Conservation (phyloP, 331 rosid genomes). For the Acacia pycnantha region DNA sequence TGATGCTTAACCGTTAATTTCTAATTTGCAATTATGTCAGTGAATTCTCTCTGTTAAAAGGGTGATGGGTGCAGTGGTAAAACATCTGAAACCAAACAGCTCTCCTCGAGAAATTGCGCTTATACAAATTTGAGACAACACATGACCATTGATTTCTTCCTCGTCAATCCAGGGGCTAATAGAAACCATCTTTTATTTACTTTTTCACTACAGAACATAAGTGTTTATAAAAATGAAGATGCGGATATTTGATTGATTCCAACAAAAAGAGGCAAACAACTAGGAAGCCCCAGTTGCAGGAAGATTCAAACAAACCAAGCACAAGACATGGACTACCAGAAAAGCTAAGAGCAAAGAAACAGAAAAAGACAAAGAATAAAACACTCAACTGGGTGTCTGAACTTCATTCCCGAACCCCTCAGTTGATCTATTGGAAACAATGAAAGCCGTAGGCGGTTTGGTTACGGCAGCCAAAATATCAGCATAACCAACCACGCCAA, state of each 20-base stretch:
- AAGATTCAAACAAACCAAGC: slow-evolving; percentile 13
- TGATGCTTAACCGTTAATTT: background rate
- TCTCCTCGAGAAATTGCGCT: background rate
- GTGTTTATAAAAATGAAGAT: slow-evolving; percentile 3
- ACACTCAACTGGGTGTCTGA: slow-evolving; percentile 57
- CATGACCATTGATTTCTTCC: background rate
- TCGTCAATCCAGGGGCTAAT: background rate
- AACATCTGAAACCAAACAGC: background rate
- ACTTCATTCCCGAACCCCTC: slow-evolving; percentile 55
- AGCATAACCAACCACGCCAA: slow-evolving; percentile 89
- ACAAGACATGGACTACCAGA: background rate
- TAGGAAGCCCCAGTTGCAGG: slow-evolving; percentile 2
- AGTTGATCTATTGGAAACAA: slow-evolving; percentile 45
- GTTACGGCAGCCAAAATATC: slow-evolving; percentile 87
- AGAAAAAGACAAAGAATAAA: background rate
- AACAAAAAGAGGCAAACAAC: slow-evolving; percentile 26
- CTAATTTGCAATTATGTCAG: no score
- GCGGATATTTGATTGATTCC: slow-evolving; percentile 2
- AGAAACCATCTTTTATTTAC: background rate
- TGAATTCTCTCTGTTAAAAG: background rate
- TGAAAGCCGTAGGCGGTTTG: slow-evolving; percentile 52
- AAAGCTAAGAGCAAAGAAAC: background rate
- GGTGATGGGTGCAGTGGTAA: background rate
- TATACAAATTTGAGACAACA: background rate
- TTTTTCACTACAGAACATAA: background rate